Evolutionary conservation across 2,329 filamentous ascomycete genomes (phyloP).

Genomic region (Colletotrichum godetiae): DNA sequence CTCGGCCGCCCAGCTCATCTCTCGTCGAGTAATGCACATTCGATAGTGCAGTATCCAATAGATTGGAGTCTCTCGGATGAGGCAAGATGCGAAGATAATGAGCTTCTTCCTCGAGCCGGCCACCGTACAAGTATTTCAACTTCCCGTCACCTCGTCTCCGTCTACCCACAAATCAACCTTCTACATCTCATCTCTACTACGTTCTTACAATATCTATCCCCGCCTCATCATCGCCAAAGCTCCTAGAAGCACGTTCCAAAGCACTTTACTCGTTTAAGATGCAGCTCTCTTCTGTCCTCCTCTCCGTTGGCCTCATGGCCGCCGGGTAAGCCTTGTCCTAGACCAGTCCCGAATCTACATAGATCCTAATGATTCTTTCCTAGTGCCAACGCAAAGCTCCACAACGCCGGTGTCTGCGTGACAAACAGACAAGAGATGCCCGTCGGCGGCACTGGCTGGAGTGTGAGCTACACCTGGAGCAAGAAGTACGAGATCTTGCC

Average conservation of each 20-base stretch:
- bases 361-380: neutral
- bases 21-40: neutral
- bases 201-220: neutral
- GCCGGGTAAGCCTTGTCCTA: neutral
- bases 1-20: neutral
- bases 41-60: conserved; percentile 8
- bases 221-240: neutral
- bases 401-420: conserved; percentile 11
- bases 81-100: neutral
- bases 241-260: neutral
- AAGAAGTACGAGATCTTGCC: conserved; percentile 30
- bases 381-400: conserved; percentile 8
- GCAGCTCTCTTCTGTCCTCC: neutral
- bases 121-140: neutral
- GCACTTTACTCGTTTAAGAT: neutral
- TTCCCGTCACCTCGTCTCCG: neutral
- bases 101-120: neutral
- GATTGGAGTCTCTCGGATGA: neutral
- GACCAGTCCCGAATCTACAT: neutral
- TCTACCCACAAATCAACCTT: neutral
- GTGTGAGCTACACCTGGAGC: conserved; percentile 25
- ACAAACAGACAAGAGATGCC: neutral
- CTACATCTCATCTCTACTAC: neutral
- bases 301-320: neutral
- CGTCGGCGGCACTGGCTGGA: conserved; percentile 22